phyloP scores from a whole-genome alignment of 495 filamentous ascomycete genomes.

The Penicillium psychrofluorescens region DNA sequence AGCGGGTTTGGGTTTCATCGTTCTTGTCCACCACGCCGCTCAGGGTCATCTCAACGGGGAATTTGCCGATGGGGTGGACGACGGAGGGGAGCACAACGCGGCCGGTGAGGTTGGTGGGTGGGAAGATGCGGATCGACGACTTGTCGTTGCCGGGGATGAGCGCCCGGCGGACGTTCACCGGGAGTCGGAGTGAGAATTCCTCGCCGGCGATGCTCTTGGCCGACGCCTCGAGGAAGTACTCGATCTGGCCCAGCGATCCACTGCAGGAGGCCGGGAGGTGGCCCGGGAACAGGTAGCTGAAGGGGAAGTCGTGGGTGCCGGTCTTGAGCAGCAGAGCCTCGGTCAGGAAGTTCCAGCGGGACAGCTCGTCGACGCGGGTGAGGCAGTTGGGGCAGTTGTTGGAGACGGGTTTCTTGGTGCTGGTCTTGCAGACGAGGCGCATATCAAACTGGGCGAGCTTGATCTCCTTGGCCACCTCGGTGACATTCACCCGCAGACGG shows the following conservation, averaged over 20 bases:
- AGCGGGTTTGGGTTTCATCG: constrained; percentile 58
- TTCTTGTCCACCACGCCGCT: constrained; percentile 69
- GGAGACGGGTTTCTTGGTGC: constrained; percentile 72
- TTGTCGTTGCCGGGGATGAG: constrained; percentile 68
- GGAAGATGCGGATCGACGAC: constrained; percentile 82
- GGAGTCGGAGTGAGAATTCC: constrained; percentile 55
- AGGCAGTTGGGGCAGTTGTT: constrained; percentile 71
- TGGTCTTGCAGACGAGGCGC: constrained; percentile 55
- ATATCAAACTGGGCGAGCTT: constrained; percentile 66
- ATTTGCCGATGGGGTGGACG: constrained; percentile 81
- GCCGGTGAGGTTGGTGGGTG: constrained; percentile 86
- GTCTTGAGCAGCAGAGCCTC: constrained; percentile 55
- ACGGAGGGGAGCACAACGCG: constrained; percentile 71
- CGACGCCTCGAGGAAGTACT: constrained; percentile 74
- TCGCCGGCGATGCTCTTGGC: constrained; percentile 54
- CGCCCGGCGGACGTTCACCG: constrained; percentile 67
- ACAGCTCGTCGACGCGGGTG: constrained; percentile 60
- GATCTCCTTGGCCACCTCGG: constrained; percentile 45
- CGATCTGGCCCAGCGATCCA: constrained; percentile 60
- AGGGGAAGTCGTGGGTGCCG: constrained; percentile 77
- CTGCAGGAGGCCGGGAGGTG: constrained; percentile 77
- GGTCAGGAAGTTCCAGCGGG: constrained; percentile 70
- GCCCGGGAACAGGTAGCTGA: constrained; percentile 82
- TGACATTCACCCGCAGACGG: constrained; percentile 65
- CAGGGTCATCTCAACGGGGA: constrained; percentile 69